A percentile compares a stretch with the other conserved stretches of the same genome.
phyloP scores from a whole-genome alignment of 345 rosid genomes.

The Eucalyptus viminalis region DNA sequence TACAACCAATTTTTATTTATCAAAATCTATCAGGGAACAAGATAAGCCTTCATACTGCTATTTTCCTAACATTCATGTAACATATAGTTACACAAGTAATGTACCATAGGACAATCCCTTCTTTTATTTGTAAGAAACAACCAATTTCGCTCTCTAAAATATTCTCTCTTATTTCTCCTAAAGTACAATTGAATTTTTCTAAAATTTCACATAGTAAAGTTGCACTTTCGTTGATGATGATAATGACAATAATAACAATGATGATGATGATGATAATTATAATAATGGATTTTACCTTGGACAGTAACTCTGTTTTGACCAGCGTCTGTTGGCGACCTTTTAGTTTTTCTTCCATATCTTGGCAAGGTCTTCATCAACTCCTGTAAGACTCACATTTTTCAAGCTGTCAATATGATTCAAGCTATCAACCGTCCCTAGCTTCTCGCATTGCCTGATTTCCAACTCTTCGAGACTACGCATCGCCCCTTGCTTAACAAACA shows the following conservation, averaged over 20 bases:
- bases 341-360: no score
- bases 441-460: slow-evolving; percentile 17
- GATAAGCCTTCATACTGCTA: background rate
- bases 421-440: background rate
- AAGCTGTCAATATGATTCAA: background rate
- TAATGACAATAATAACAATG: background rate
- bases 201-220: background rate
- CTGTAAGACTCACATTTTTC: background rate
- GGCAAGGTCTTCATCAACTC: background rate
- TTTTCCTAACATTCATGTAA: background rate
- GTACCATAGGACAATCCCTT: no score
- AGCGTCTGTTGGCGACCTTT: background rate
- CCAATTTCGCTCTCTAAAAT: background rate
- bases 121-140: no score
- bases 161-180: no score
- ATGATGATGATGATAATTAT: no score
- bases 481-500: background rate
- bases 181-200: no score
- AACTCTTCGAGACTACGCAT: slow-evolving; percentile 5
- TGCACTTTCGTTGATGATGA: background rate
- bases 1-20: background rate
- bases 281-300: background rate
- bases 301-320: background rate
- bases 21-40: background rate
- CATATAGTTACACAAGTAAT: background rate